Evolutionary conservation across 345 rosid genomes (phyloP).

Genomic region (Moricandia moricandioides): DNA sequence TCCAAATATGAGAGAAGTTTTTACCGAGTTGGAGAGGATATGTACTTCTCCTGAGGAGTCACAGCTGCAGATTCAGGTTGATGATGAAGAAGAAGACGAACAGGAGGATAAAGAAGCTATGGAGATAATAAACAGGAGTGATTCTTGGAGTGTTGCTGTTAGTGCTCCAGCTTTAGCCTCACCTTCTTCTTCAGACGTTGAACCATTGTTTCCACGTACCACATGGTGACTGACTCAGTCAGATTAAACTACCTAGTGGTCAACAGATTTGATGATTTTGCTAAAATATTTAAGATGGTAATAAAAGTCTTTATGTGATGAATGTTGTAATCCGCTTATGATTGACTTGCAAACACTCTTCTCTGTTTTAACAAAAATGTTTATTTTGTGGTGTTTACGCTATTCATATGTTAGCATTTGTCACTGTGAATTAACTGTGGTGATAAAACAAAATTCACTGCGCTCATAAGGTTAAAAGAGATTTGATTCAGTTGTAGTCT

Average conservation of each 20-base stretch:
- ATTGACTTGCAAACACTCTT: no score
- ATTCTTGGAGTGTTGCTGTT: not conserved
- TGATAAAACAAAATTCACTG: not conserved
- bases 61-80: not conserved
- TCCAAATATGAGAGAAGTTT: constrained; percentile 53
- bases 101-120: not conserved
- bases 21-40: constrained; percentile 39
- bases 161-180: constrained; percentile 7
- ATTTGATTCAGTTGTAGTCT: constrained; percentile 22
- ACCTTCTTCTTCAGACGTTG: constrained; percentile 9
- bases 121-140: not conserved
- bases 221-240: constrained; percentile 7
- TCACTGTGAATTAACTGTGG: not conserved
- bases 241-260: not conserved
- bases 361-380: no score
- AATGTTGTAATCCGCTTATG: no score
- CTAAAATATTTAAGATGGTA: no score
- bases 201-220: constrained; percentile 25
- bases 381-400: not conserved
- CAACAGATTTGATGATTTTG: no score
- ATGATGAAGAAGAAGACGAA: not conserved
- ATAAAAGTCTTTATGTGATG: no score
- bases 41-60: constrained; percentile 11
- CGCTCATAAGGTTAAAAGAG: not conserved
- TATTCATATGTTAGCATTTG: not conserved